Conservation (phyloP, 1,284 basidiomycete species). For the Rhodotorula mucilaginosa region DNA sequence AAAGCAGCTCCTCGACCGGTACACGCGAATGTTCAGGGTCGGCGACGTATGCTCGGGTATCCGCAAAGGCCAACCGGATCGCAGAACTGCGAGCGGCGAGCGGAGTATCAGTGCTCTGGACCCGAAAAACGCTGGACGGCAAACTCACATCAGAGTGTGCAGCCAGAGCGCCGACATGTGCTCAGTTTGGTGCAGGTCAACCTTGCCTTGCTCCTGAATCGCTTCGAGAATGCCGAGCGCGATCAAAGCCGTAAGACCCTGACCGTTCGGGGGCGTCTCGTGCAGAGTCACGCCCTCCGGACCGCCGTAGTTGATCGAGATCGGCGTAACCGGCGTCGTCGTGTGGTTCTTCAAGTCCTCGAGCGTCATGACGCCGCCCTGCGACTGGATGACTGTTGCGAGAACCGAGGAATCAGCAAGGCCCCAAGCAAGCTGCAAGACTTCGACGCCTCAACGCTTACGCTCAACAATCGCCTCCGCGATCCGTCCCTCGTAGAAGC, state of each 20-base stretch:
- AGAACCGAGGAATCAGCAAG: neutral
- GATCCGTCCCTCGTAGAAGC: constrained; percentile 86
- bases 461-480: constrained; percentile 82
- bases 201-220: constrained; percentile 70
- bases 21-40: constrained; percentile 75
- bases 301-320: constrained; percentile 78
- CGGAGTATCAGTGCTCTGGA: neutral
- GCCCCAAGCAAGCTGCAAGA: constrained; percentile 28
- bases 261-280: constrained; percentile 77
- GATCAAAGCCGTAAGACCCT: constrained; percentile 89
- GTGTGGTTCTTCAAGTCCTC: constrained; percentile 78
- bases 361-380: constrained; percentile 86
- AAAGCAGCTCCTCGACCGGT: constrained; percentile 73
- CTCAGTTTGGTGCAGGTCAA: constrained; percentile 71
- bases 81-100: constrained; percentile 13
- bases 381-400: constrained; percentile 54
- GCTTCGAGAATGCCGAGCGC: constrained; percentile 85
- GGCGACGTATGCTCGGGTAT: constrained; percentile 80
- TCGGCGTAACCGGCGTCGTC: constrained; percentile 78
- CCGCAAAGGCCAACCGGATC: constrained; percentile 52
- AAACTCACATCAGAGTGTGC: constrained; percentile 65
- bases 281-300: constrained; percentile 71
- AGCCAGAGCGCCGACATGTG: constrained; percentile 87
- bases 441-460: constrained; percentile 61
- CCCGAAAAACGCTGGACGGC: neutral